Evolutionary conservation across 179 eudicot species (phyloP).

Genomic region (Kewa caespitosa): DNA sequence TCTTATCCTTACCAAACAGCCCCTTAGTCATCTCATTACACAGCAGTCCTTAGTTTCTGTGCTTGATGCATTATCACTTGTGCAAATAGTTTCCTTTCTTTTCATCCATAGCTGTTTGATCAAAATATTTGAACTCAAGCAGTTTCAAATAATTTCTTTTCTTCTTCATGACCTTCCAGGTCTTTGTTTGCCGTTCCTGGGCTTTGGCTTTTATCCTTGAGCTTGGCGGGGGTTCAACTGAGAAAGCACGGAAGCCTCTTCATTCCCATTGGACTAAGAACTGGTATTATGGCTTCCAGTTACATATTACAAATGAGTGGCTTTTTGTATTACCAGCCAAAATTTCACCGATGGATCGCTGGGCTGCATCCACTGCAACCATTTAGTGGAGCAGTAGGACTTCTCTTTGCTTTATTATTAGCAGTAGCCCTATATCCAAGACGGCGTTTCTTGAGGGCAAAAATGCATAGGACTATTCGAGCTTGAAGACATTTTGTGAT

Average conservation of each 20-base stretch:
- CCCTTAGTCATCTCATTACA: too few species aligned
- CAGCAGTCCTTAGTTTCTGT: too few species aligned
- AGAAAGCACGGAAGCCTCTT: conserved; percentile 75
- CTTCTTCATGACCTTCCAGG: conserved; percentile 37
- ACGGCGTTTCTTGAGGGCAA: conserved; percentile 18
- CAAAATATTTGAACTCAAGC: too few species aligned
- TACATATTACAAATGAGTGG: conserved; percentile 58
- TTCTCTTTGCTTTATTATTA: conserved; percentile 51
- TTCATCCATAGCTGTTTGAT: too few species aligned
- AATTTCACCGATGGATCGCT: conserved; percentile 56
- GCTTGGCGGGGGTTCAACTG: conserved; percentile 68
- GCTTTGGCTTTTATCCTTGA: conserved; percentile 68
- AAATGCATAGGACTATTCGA: conserved; percentile 19
- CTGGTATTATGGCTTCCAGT: conserved; percentile 75
- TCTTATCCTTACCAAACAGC: too few species aligned
- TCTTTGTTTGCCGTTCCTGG: conserved; percentile 79
- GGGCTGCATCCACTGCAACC: conserved; percentile 76
- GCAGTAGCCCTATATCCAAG: conserved; percentile 67
- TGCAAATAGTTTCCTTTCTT: too few species aligned
- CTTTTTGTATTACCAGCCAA: conserved; percentile 52
- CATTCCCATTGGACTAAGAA: conserved; percentile 75
- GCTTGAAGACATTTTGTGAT: conserved; percentile 18
- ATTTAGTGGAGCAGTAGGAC: conserved; percentile 68
- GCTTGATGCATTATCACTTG: too few species aligned
- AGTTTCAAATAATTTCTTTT: not conserved